Base-by-base conservation (phyloP, 1,139 yeast species). In the Pichia sp. region DNA sequence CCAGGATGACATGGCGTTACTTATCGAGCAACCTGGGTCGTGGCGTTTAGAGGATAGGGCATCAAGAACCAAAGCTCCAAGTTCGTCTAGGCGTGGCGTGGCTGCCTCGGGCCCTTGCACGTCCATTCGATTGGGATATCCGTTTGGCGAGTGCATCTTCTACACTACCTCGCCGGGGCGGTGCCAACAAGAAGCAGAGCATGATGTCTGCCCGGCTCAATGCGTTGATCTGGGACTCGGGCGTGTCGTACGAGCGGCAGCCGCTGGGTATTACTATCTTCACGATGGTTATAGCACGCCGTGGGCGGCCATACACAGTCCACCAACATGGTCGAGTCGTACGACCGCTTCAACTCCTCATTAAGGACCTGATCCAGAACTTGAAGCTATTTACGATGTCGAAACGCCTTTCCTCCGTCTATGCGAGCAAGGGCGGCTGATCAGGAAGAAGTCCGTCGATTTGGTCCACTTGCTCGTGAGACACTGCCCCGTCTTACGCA, bases 301-400 rank as follows among this genome's bases (percentile, higher is more conserved):
- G 52, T 87, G 54, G 92, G 92, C 54, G 90, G 90, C 55, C 92
- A 86, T 67, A 86, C 93, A n/a, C 70, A 82, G 52, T 86, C 85
- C 72, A 75, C 81, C 8, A 84, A 82, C 59, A 76, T 82, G 32
- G 76, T 79, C 54, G 89, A 83, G 58, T 82, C 87, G n/a, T 86
- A 84, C 68, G 81, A 84, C 59, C 74, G 87, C 63, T 74, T 86
- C 56, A 84, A 90, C 1, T 87, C 16, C 75, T 73, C 6, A 75
- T 85, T 67, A 77, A 80, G 64, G 70, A 78, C 57, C 75, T 81
- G 64, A 69, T 85, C 56, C 79, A 78, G 54, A 80, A 81, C 4
- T 75, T 83, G 59, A 77, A 80, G 56, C 90, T 85, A 7, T 70
- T 80, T 48, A 90, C 86, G 67, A 79, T 87, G n/a, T 84, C 87